Percentiles rank a stretch among this genome's conserved stretches.
phyloP scores from a whole-genome alignment of 148 eudicot species.

The Persicaria maculosa region DNA sequence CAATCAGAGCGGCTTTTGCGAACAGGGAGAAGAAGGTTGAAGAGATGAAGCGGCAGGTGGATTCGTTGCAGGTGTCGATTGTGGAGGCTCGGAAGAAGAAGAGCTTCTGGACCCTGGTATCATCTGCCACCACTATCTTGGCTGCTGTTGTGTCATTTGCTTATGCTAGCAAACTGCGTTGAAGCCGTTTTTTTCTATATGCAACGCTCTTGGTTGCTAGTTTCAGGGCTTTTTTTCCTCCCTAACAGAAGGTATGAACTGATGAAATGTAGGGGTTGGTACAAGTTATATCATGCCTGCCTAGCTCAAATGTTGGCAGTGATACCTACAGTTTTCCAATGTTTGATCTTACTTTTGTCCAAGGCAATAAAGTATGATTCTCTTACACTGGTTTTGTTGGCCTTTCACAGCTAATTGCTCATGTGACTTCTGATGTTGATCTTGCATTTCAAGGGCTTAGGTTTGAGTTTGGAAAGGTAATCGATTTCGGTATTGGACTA shows the following conservation, averaged over 20 bases:
- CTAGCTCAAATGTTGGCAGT: conserved; percentile 3
- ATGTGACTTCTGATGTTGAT: too few species aligned
- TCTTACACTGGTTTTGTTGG: neutral
- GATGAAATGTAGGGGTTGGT: neutral
- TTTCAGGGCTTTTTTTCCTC: neutral
- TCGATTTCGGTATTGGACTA: too few species aligned
- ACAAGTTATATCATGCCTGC: neutral
- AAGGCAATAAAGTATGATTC: conserved; percentile 1
- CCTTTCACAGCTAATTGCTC: neutral
- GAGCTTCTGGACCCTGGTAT: conserved; percentile 62
- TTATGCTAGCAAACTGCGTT: conserved; percentile 47
- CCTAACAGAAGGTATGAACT: neutral
- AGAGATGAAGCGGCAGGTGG: conserved; percentile 50
- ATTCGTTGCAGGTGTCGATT: conserved; percentile 34
- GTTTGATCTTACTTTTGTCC: neutral
- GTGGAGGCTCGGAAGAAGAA: conserved; percentile 52
- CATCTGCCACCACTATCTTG: conserved; percentile 65
- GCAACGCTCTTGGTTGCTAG: conserved; percentile 10
- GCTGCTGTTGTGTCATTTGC: conserved; percentile 74
- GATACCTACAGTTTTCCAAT: neutral
- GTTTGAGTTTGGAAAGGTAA: too few species aligned
- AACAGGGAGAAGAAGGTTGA: conserved; percentile 40
- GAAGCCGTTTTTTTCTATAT: neutral
- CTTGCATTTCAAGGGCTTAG: neutral
- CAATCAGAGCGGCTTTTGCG: conserved; percentile 44